Conservation (phyloP, 2,329 filamentous ascomycete genomes). For the Fusarium luffae region DNA sequence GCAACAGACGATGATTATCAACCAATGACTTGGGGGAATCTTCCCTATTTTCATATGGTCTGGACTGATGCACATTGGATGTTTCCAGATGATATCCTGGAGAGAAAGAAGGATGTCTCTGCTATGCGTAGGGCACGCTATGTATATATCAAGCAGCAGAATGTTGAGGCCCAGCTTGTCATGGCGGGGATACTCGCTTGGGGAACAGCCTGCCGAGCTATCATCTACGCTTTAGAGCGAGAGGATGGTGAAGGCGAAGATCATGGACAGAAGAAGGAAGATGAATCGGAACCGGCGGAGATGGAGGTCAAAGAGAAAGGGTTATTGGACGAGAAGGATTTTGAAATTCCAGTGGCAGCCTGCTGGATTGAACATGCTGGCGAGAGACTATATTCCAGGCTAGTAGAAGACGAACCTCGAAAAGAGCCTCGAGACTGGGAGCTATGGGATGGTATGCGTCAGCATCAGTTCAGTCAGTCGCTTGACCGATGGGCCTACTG, state of each 20-base stretch:
- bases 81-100: background rate
- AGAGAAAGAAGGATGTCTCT: background rate
- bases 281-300: background rate
- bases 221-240: background rate
- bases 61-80: background rate
- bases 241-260: background rate
- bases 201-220: background rate
- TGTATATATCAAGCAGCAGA: background rate
- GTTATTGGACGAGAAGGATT: background rate
- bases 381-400: background rate
- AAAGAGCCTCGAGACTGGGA: too few relatives aligned
- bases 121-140: background rate
- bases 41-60: background rate
- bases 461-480: background rate
- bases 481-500: background rate
- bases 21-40: background rate
- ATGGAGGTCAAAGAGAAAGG: too few relatives aligned
- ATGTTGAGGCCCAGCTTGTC: background rate
- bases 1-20: background rate
- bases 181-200: background rate
- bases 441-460: too few relatives aligned
- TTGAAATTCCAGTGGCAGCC: background rate
- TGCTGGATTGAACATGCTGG: background rate
- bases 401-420: background rate
- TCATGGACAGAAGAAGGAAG: background rate